Percentiles rank a stretch among this genome's conserved stretches.
Evolutionary conservation across 345 rosid genomes (phyloP).

Genomic region (Aethionema arabicum): DNA sequence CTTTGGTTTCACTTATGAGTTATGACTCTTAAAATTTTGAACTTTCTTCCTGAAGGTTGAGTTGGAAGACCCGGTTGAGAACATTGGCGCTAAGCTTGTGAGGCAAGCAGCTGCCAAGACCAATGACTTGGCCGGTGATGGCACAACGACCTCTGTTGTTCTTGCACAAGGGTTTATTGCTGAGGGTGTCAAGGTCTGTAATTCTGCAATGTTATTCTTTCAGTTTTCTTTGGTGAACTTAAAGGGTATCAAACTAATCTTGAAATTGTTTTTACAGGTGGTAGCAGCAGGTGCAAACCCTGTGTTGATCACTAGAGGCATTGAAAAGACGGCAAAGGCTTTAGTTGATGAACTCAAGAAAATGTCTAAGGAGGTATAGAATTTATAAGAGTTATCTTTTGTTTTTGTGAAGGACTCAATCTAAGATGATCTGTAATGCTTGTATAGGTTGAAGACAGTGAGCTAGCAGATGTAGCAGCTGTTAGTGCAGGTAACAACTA

Average conservation of each 20-base stretch:
- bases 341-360: slow-evolving; percentile 72
- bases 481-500: slow-evolving; percentile 97
- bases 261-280: slow-evolving; percentile 46
- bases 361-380: slow-evolving; percentile 83
- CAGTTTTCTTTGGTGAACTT: neutral
- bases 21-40: neutral
- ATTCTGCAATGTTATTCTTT: slow-evolving; percentile 19
- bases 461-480: slow-evolving; percentile 97
- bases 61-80: slow-evolving; percentile 97
- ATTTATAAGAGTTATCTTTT: neutral
- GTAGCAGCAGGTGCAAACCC: slow-evolving; percentile 99
- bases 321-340: slow-evolving; percentile 90
- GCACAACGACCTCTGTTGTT: slow-evolving; percentile 97
- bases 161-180: slow-evolving; percentile 97
- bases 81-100: slow-evolving; percentile 94
- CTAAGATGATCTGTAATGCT: slow-evolving; percentile 18
- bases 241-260: neutral
- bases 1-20: neutral
- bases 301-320: slow-evolving; percentile 89
- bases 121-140: slow-evolving; percentile 98
- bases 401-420: neutral
- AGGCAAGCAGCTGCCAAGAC: slow-evolving; percentile 99
- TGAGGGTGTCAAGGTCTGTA: slow-evolving; percentile 85
- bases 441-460: slow-evolving; percentile 94
- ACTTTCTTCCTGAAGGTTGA: slow-evolving; percentile 59